A percentile compares a stretch with the other conserved stretches of the same genome.
phyloP scores from a whole-genome alignment of 805 yeast species.

The Metschnikowia matae region DNA sequence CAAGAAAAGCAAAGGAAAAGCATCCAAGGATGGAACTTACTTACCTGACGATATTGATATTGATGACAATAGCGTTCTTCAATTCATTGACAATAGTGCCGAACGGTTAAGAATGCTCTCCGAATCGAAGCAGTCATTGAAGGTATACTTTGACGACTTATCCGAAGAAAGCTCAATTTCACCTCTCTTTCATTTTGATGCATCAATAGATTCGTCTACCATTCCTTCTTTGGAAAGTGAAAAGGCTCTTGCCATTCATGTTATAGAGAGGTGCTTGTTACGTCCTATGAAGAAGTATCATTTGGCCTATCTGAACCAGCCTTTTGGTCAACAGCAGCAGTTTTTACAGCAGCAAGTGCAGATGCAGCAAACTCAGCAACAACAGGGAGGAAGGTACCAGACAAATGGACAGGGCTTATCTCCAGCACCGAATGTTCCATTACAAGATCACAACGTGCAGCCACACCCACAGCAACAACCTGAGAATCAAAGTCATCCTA shows the following conservation, averaged over 20 bases:
- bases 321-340: conserved; percentile 29
- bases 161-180: conserved; percentile 22
- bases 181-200: conserved; percentile 50
- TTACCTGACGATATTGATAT: conserved; percentile 47
- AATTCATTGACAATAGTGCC: conserved; percentile 47
- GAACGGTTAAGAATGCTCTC: conserved; percentile 37
- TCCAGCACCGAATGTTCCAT: background rate
- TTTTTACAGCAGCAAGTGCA: conserved; percentile 27
- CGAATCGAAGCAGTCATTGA: conserved; percentile 36
- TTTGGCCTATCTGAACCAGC: conserved; percentile 43
- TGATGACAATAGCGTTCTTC: conserved; percentile 43
- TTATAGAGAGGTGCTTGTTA: conserved; percentile 38
- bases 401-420: background rate
- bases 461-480: background rate
- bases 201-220: conserved; percentile 22
- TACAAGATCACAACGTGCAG: background rate
- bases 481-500: background rate
- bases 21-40: conserved; percentile 29
- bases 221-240: conserved; percentile 33
- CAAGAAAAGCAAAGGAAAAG: conserved; percentile 29
- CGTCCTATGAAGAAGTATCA: conserved; percentile 43
- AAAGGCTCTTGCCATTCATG: conserved; percentile 33
- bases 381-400: background rate
- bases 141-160: conserved; percentile 34
- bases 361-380: conserved; percentile 24